Evolutionary conservation across 1,139 yeast species (phyloP), one percentile per base, ranked within the genome.

Genomic region (Saccharomyces pastorianus): DNA sequence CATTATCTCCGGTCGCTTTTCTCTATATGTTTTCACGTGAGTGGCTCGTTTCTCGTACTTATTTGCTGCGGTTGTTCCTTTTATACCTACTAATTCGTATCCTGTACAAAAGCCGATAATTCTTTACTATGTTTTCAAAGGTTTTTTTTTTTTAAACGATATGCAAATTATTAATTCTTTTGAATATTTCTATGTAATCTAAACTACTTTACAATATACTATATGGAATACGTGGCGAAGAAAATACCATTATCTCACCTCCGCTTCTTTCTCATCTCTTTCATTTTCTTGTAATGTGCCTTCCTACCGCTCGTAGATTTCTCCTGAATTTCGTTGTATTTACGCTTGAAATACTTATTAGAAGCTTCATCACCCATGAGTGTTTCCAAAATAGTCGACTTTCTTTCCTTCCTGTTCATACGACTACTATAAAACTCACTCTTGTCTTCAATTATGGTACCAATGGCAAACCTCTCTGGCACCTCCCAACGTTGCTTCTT

Each of bases 381-480:
- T 67, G 91, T 96, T 57, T 88, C 95, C 49, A 91, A 85, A 63
- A 93, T 77, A 1, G 91, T 85, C 56, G 76, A 76, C 59, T 91
- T 90, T 61, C 96, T 81, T 61, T 87, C 84, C 65, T 81, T 85
- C 61, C 82, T 81, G 51, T 81, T 77, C 62, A 90, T 66, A 60
- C 95, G 76, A n/a, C 85, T 76, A 46, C 88, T 82, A 71, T 77
- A 87, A 68, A 78, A 88, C 67, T 90, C 97, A 1, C 88, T 79
- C 59, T 85, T 82, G 49, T 91, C 95, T 64, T 87, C 95, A 23
- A 91, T 71, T 41, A 93, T 81, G 0, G 97, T 90, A 11, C 99
- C 99, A 66, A 88, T 80, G 59, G 91, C 95, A 70, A 93, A 90
- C 60, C 77, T 82, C 65, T 88, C 89, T 23, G 96, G 96, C 5